Evolutionary conservation across 192 early-diverging fungal genomes (phyloP).

Genomic region (Anaeromyces robustus): DNA sequence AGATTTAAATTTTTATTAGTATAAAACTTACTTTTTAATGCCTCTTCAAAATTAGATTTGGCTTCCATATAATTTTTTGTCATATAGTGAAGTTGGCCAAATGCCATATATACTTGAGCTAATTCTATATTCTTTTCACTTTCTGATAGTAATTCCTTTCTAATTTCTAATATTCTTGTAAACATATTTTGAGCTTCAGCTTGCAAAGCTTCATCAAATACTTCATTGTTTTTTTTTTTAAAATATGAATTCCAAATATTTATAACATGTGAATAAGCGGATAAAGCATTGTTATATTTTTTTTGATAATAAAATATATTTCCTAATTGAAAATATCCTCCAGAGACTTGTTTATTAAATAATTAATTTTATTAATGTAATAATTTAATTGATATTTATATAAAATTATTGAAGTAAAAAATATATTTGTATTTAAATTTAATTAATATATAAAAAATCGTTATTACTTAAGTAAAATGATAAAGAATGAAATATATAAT

Average conservation of each 20-base stretch:
- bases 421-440: no score
- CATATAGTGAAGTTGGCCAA: neutral
- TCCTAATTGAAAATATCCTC: conserved; percentile 37
- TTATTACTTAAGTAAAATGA: no score
- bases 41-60: neutral
- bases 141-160: neutral
- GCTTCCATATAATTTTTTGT: neutral
- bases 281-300: neutral
- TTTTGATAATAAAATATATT: neutral
- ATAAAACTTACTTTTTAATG: neutral
- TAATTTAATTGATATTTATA: no score
- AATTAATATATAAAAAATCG: no score
- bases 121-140: neutral
- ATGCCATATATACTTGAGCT: neutral
- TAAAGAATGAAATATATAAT: no score
- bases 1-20: no score
- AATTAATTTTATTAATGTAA: neutral
- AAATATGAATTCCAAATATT: neutral
- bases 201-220: neutral
- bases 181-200: neutral
- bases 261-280: neutral
- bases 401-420: no score
- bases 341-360: conserved; percentile 13
- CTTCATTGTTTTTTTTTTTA: neutral
- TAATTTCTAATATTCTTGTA: neutral